These are phyloP conservation scores for Fusarium agapanthi DNA, from an alignment of 2,329 filamentous ascomycete genomes.

Conservation along the genomic window DNA sequence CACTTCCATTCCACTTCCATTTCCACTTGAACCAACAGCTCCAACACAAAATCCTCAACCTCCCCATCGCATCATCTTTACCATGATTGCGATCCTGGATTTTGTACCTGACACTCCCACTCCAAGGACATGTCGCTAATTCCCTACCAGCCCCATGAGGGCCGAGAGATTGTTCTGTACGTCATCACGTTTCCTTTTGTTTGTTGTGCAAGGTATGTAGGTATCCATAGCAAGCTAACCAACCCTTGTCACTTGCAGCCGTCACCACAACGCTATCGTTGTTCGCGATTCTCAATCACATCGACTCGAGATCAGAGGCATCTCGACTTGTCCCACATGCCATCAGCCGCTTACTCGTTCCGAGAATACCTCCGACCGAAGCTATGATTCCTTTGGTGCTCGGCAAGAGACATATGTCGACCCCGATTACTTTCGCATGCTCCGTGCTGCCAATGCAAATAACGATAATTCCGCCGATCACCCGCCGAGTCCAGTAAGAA, in stretches of 20 bases:
- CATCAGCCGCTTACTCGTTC: constrained; percentile 71
- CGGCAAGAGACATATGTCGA: constrained; percentile 77
- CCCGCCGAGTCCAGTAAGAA: constrained; percentile 63
- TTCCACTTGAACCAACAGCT: background rate
- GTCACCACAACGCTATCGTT: constrained; percentile 91
- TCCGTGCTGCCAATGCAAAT: constrained; percentile 64
- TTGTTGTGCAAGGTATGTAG: background rate
- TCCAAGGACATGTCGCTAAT: constrained; percentile 69
- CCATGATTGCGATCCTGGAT: constrained; percentile 38
- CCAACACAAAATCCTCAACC: constrained; percentile 1
- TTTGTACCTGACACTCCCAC: constrained; percentile 27
- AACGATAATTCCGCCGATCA: constrained; percentile 55
- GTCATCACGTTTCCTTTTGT: constrained; percentile 55
- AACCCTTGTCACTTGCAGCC: constrained; percentile 70
- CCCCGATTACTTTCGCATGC: constrained; percentile 95
- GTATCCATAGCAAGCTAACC: constrained; percentile 5
- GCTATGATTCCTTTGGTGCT: constrained; percentile 55
- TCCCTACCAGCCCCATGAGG: constrained; percentile 77
- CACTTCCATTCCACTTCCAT: constrained; percentile 10
- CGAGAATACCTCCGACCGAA: constrained; percentile 57
- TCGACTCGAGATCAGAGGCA: constrained; percentile 81
- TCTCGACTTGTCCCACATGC: constrained; percentile 90
- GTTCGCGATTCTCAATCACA: constrained; percentile 87
- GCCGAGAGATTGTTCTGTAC: constrained; percentile 82
- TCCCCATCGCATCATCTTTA: constrained; percentile 19